phyloP scores from a whole-genome alignment of 371 early-diverging fungal genomes.

The Syncephalastrum contaminatum region DNA sequence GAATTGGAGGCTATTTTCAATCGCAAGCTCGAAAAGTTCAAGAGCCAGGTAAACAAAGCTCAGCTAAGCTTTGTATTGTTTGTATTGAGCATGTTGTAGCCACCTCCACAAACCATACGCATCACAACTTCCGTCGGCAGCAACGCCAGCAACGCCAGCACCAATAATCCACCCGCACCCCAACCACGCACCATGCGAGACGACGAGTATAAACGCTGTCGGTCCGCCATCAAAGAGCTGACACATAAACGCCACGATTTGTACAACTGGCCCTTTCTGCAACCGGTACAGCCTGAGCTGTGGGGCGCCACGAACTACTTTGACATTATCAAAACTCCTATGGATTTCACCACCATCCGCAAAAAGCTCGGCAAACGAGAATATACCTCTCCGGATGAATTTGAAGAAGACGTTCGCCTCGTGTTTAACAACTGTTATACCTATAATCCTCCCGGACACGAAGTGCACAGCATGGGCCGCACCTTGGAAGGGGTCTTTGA shows the following conservation, averaged over 20 bases:
- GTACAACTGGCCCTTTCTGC: slow-evolving; percentile 57
- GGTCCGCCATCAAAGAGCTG: slow-evolving; percentile 37
- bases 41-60: not conserved
- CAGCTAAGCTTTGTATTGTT: not conserved
- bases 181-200: slow-evolving; percentile 34
- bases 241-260: slow-evolving; percentile 25
- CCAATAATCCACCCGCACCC: slow-evolving; percentile 16
- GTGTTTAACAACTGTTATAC: slow-evolving; percentile 88
- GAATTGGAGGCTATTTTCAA: slow-evolving; percentile 63
- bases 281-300: slow-evolving; percentile 89
- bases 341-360: slow-evolving; percentile 94
- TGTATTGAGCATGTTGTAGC: slow-evolving; percentile 3
- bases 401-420: slow-evolving; percentile 59
- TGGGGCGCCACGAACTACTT: slow-evolving; percentile 89
- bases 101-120: not conserved
- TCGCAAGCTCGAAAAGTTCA: not conserved
- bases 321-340: slow-evolving; percentile 89
- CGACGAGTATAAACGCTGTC: slow-evolving; percentile 69
- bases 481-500: slow-evolving; percentile 54
- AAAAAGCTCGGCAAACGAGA: slow-evolving; percentile 61
- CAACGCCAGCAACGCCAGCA: not conserved
- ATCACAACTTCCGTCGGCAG: not conserved
- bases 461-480: slow-evolving; percentile 63
- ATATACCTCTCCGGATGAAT: slow-evolving; percentile 47
- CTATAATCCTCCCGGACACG: slow-evolving; percentile 84